phyloP scores from a whole-genome alignment of 192 early-diverging fungal species.

The Paraglomus occultum region DNA sequence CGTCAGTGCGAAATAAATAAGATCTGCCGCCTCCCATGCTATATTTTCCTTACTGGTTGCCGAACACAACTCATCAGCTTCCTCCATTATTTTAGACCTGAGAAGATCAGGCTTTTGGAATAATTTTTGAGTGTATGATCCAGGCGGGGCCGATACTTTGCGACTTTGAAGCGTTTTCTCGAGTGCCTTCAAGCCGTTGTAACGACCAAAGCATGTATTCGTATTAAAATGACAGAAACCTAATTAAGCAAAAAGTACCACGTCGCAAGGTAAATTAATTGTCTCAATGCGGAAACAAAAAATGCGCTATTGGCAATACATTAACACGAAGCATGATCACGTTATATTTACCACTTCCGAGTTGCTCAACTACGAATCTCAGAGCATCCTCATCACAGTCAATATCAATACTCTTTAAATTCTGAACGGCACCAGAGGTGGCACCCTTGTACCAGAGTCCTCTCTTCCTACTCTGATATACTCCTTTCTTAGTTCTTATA shows the following conservation, averaged over 20 bases:
- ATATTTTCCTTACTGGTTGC: slow-evolving; percentile 74
- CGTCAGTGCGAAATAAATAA: slow-evolving; percentile 92
- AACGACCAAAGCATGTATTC: slow-evolving; percentile 87
- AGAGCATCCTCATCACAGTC: slow-evolving; percentile 94
- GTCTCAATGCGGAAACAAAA: slow-evolving; percentile 8
- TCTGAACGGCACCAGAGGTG: slow-evolving; percentile 94
- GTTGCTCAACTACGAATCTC: slow-evolving; percentile 83
- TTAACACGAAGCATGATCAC: background rate
- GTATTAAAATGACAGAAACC: slow-evolving; percentile 96
- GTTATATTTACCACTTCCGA: slow-evolving; percentile 60
- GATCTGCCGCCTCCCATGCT: slow-evolving; percentile 94
- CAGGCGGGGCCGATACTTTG: slow-evolving; percentile 70
- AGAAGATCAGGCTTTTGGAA: slow-evolving; percentile 83
- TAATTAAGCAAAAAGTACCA: slow-evolving; percentile 29
- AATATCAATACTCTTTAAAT: slow-evolving; percentile 66
- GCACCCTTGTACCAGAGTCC: slow-evolving; percentile 97
- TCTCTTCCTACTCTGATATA: slow-evolving; percentile 85
- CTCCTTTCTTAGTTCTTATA: slow-evolving; percentile 74
- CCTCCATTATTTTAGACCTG: slow-evolving; percentile 92
- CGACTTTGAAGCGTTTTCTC: slow-evolving; percentile 66
- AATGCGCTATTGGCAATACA: background rate
- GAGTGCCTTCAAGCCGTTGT: slow-evolving; percentile 72
- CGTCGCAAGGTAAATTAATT: slow-evolving; percentile 17
- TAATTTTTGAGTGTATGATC: slow-evolving; percentile 89
- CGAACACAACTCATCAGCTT: slow-evolving; percentile 89